Percentiles rank a stretch among this genome's conserved stretches.
Evolutionary conservation across 2,329 filamentous ascomycete species (phyloP).

Genomic region (Alternaria panax): DNA sequence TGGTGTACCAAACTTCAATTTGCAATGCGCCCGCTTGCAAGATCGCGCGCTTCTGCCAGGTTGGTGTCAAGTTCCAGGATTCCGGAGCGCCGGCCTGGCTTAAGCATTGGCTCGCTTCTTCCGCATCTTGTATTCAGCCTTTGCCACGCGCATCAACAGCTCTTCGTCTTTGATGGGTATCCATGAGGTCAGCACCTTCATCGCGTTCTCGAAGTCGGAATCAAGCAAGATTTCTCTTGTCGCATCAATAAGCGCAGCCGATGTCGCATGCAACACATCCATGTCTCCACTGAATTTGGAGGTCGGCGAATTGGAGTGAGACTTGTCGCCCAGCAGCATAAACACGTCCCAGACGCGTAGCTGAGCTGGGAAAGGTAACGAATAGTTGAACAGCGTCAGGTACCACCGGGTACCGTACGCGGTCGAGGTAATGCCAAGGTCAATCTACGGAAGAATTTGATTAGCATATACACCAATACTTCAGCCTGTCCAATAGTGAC

Average conservation of each 20-base stretch:
- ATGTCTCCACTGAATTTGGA: slow-evolving; percentile 67
- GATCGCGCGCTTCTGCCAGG: slow-evolving; percentile 16
- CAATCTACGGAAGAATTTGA: slow-evolving; percentile 59
- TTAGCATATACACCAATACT: slow-evolving; percentile 26
- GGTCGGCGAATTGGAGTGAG: slow-evolving; percentile 52
- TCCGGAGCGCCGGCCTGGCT: slow-evolving; percentile 23
- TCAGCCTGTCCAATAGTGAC: slow-evolving; percentile 36
- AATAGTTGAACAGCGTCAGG: slow-evolving; percentile 95
- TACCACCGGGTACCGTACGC: slow-evolving; percentile 99
- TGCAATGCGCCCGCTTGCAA: slow-evolving; percentile 12
- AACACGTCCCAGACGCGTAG: slow-evolving; percentile 98
- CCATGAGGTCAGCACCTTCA: slow-evolving; percentile 96
- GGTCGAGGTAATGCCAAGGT: slow-evolving; percentile 82
- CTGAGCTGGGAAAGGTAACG: slow-evolving; percentile 91
- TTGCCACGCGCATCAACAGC: slow-evolving; percentile 86
- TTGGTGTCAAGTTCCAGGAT: slow-evolving; percentile 9
- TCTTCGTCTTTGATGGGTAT: slow-evolving; percentile 95
- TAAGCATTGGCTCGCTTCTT: slow-evolving; percentile 56
- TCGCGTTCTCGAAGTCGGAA: slow-evolving; percentile 95
- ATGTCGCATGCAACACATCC: slow-evolving; percentile 88
- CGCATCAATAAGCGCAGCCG: slow-evolving; percentile 88
- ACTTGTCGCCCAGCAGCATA: slow-evolving; percentile 83
- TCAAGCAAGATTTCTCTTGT: slow-evolving; percentile 87
- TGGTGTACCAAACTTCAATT: slow-evolving; percentile 19
- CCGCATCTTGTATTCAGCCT: slow-evolving; percentile 82